Base-by-base conservation (phyloP, 2,329 filamentous ascomycete species). In the Verticillium nonalfalfae region DNA sequence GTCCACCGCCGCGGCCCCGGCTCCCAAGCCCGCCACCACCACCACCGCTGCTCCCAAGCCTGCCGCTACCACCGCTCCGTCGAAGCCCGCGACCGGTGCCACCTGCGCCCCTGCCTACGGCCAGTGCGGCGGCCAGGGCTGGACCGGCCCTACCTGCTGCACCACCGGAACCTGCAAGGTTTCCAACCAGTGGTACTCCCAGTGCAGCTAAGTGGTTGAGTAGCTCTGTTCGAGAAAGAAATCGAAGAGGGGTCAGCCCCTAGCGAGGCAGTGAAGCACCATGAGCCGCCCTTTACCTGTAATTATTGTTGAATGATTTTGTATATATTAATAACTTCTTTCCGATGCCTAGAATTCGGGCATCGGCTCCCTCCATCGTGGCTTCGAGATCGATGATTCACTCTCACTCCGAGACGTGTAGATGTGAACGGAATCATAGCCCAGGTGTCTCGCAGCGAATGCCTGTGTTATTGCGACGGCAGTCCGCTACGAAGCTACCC, bases 131-230 rank as follows among this genome's bases (percentile, higher is more conserved):
- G 69, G 66, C 9, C 38, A 59, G 45, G 66, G 66, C 13, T 72
- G 67, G 65, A 68, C 63, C 36, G 70, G 69, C 2, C 64, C 71
- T 0, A 71, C 67, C 0, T 64, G 64, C 3, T 73, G 70, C 45
- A 64, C 66, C 1, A 60, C 66, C 56, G 70, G 69, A 35, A 70
- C 66, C 14, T 73, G 71, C 65, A 72, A 66, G 21, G 64, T 62
- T 34, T 62, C 63, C 18, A 68, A 65, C 61, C 63, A 70, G 21
- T 69, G 65, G 38, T 72, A 72, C 64, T 66, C 62, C 36, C 69
- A 72, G 65, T 72, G 66, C 74, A 69, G 59, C 2, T 58, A 58
- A 36, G 14, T 11, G 7, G 56, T n/a, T 14, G 45, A 18, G 9
- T 7, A 10, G 10, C n/a, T 4, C 18, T 10, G 18, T 11, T 13